These are phyloP conservation scores for Globisporangium iwayamae DNA, from an alignment of 352 stramenopile genomes.

Conservation along the genomic window DNA sequence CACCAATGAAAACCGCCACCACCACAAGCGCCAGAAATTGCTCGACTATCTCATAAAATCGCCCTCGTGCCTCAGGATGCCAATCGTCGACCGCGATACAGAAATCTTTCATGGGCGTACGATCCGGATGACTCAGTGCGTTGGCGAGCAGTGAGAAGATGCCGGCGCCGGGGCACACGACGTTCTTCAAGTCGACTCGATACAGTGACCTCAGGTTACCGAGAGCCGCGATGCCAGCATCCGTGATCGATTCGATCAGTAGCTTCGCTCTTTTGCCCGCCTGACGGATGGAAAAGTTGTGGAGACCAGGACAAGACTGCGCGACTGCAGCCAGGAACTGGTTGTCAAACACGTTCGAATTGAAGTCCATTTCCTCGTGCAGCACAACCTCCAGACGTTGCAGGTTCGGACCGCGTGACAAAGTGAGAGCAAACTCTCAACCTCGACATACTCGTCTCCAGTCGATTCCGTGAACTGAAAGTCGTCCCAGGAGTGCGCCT, in stretches of 20 bases:
- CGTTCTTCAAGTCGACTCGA: not conserved
- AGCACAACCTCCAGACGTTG: too few species aligned
- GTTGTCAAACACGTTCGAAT: conserved; percentile 33
- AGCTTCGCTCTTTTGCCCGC: not conserved
- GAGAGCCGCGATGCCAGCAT: not conserved
- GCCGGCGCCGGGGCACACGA: not conserved
- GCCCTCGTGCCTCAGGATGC: too few species aligned
- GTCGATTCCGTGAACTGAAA: too few species aligned
- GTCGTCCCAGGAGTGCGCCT: too few species aligned
- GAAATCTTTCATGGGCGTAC: too few species aligned
- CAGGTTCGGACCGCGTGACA: too few species aligned
- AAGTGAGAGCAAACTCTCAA: too few species aligned
- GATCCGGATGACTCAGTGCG: not conserved
- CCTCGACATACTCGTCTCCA: too few species aligned
- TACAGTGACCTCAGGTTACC: not conserved
- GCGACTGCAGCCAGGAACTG: conserved; percentile 23
- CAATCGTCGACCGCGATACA: too few species aligned
- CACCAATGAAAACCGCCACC: too few species aligned
- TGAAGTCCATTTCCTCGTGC: conserved; percentile 6
- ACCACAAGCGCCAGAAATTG: too few species aligned
- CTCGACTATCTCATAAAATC: too few species aligned
- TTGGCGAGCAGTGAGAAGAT: not conserved
- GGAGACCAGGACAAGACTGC: conserved; percentile 6
- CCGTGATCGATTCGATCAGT: not conserved
- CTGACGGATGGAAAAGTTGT: not conserved